Conservation (phyloP, 1,139 yeast species). For the Magnusiomyces magnusii region DNA sequence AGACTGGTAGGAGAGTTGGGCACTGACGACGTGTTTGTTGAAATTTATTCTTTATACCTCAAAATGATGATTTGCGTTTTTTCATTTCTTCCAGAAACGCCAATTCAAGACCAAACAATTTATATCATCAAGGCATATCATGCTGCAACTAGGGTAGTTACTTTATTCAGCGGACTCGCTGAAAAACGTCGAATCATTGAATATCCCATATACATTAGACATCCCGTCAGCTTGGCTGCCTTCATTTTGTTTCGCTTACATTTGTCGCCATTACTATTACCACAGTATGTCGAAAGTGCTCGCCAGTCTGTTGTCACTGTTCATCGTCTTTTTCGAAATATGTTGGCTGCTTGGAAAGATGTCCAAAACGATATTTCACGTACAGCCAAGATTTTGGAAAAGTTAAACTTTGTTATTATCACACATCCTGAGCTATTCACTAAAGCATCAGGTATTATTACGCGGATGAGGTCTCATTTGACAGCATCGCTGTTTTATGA, state of each 20-base stretch:
- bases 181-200: constrained; percentile 66
- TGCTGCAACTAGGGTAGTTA: constrained; percentile 73
- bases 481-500: constrained; percentile 90
- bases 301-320: constrained; percentile 92
- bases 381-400: constrained; percentile 89
- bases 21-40: constrained; percentile 52
- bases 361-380: constrained; percentile 87
- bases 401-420: constrained; percentile 75
- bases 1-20: constrained; percentile 56
- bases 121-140: constrained; percentile 78
- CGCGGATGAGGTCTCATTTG: constrained; percentile 85
- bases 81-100: constrained; percentile 88
- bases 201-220: constrained; percentile 80
- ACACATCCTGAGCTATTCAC: constrained; percentile 81
- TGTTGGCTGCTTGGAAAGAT: constrained; percentile 84
- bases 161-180: constrained; percentile 64
- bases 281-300: constrained; percentile 77
- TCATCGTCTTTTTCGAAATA: constrained; percentile 78
- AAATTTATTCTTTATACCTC: constrained; percentile 70
- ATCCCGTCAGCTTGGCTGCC: constrained; percentile 75
- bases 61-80: constrained; percentile 79
- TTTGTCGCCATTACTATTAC: constrained; percentile 65
- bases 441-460: constrained; percentile 62
- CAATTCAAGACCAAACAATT: constrained; percentile 78
- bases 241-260: constrained; percentile 74